phyloP scores from a whole-genome alignment of 225 moss, liverwort and hornwort genomes.

The Asterella californica region DNA sequence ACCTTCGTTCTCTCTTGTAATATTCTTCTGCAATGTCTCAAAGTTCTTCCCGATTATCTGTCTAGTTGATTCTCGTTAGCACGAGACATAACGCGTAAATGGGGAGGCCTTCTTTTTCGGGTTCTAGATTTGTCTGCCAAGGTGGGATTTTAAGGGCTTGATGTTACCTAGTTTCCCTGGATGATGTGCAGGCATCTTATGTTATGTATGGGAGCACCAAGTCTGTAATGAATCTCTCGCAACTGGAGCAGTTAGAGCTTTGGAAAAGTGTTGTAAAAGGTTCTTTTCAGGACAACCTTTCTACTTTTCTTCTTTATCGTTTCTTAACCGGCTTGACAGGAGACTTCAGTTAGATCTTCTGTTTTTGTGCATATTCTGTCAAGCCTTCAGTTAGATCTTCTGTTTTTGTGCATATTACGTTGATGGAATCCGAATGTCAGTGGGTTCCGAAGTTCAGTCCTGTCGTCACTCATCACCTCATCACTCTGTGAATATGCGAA shows the following conservation, averaged over 20 bases:
- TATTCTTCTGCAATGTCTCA: background rate
- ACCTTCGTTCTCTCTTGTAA: background rate
- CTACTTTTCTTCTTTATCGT: background rate
- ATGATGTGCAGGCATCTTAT: conserved; percentile 71
- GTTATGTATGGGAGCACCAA: conserved; percentile 96
- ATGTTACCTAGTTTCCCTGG: background rate
- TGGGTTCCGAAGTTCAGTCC: background rate
- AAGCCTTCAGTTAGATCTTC: background rate
- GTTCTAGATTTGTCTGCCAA: background rate
- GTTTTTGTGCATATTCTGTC: too few relatives aligned
- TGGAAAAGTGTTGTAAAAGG: conserved; percentile 96
- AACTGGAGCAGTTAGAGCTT: conserved; percentile 86
- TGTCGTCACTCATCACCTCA: too few relatives aligned
- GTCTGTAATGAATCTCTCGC: conserved; percentile 97
- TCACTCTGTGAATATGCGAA: too few relatives aligned
- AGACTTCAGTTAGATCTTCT: background rate
- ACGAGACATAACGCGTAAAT: too few relatives aligned
- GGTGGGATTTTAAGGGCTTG: background rate
- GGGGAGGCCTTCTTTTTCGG: background rate
- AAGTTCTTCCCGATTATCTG: background rate
- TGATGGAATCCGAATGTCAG: background rate
- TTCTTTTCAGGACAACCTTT: conserved; percentile 5
- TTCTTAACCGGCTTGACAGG: background rate
- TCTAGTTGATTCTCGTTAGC: background rate
- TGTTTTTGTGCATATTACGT: background rate